A percentile compares a stretch with the other conserved stretches of the same genome.
Evolutionary conservation across 2,329 filamentous ascomycete species (phyloP).

Genomic region (Trichoderma guizhouense): DNA sequence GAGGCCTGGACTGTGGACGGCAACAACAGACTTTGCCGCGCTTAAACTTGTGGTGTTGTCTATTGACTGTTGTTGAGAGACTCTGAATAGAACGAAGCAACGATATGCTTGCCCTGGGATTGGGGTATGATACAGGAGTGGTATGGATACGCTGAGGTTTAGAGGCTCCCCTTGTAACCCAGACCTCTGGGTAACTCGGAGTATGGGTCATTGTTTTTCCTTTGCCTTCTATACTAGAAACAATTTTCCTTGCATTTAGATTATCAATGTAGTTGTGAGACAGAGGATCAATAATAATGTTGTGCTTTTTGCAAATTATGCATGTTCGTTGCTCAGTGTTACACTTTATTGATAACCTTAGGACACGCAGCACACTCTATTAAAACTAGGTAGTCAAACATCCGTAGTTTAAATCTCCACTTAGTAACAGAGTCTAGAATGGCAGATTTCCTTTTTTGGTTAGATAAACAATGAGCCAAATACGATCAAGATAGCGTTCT

Average conservation of each 20-base stretch:
- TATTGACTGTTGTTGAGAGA: background rate
- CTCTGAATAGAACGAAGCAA: background rate
- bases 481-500: background rate
- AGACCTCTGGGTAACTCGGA: too few species aligned
- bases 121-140: background rate
- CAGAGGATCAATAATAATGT: background rate
- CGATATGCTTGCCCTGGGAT: background rate
- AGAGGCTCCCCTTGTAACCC: background rate
- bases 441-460: background rate
- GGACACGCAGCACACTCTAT: background rate
- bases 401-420: background rate
- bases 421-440: background rate
- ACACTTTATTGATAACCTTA: background rate
- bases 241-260: background rate
- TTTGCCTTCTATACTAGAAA: background rate
- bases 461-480: background rate
- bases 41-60: background rate
- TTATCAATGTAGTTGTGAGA: background rate
- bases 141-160: background rate
- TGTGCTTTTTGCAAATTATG: background rate
- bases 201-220: background rate
- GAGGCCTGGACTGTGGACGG: constrained; percentile 43
- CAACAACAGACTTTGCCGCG: constrained; percentile 23
- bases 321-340: background rate
- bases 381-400: background rate